Base-by-base conservation (phyloP, 129 eudicot genomes). In the Saposhnikovia divaricata region DNA sequence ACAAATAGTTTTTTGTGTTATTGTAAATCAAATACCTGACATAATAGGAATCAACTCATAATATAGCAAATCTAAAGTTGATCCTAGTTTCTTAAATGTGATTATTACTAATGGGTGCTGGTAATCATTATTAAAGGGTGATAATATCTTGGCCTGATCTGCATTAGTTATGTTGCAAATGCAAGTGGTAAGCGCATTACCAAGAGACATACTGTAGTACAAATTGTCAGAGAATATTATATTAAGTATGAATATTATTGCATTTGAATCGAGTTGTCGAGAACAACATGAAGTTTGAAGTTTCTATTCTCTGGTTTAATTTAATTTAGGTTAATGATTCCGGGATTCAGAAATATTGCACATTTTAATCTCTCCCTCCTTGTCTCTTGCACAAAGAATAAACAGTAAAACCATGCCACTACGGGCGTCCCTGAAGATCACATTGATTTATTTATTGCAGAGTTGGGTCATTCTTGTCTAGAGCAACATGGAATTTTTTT, bases 371-470 rank as follows among this genome's bases (percentile, higher is more conserved):
- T 72, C 59, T 76, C 66, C 37, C 53, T 79, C 61, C 37, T 34
- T 34, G 37, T 34, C 37, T 34, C 37, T 34, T 34, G 37, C 37
- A 34, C 37, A 34, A 34, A 34, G 37, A 34, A 34, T 34, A 34
- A 34, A 34, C 37, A 34, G 37, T 34, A 34, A 34, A 34, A 34
- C 37, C 37, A 34, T 34, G 37, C 37, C 37, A 34, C 37, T 34
- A 2, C 2, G 37, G 37, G 37, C 37, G 2, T 34, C 37, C 89
- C 86, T 0, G 88, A 86, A 80, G 93, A 92, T 72, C 87, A 90
- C 83, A 82, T 95, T 34, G 96, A 88, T 68, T 92, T 90, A 83
- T 90, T 86, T 81, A 87, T 90, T 97, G 92, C 96, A 6, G 88
- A 90, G 65, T 87, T 93, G 4, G 80, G n/a, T 90, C 97, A 40